Conservation (phyloP, 2,329 filamentous ascomycete genomes). For the Drechmeria coniospora region DNA sequence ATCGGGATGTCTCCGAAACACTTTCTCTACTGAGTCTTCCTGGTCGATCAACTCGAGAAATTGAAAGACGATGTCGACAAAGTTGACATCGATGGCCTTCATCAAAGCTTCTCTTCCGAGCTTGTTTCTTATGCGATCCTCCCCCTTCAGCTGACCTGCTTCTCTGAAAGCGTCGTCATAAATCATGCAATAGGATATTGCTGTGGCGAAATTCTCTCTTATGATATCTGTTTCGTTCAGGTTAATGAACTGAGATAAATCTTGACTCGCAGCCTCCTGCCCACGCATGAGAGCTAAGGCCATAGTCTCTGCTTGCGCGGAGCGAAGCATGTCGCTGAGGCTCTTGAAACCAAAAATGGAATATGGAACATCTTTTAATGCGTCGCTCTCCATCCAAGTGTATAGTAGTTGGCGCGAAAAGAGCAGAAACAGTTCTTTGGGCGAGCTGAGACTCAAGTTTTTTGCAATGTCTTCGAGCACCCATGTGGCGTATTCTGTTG, state of each 20-base stretch:
- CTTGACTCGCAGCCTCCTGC: slow-evolving; percentile 45
- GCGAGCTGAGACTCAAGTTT: slow-evolving; percentile 46
- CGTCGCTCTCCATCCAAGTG: slow-evolving; percentile 65
- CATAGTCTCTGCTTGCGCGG: slow-evolving; percentile 61
- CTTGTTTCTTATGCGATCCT: slow-evolving; percentile 50
- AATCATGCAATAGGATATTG: slow-evolving; percentile 70
- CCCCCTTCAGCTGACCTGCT: slow-evolving; percentile 35
- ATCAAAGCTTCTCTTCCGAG: slow-evolving; percentile 53
- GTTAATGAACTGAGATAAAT: slow-evolving; percentile 43
- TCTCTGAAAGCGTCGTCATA: slow-evolving; percentile 24
- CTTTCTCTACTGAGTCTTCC: slow-evolving; percentile 56
- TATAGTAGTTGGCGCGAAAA: slow-evolving; percentile 84
- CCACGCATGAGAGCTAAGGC: slow-evolving; percentile 73
- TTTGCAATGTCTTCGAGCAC: slow-evolving; percentile 54
- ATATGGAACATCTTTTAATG: slow-evolving; percentile 61
- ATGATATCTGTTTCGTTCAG: slow-evolving; percentile 42
- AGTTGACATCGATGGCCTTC: slow-evolving; percentile 48
- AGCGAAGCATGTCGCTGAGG: slow-evolving; percentile 51
- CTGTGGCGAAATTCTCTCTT: slow-evolving; percentile 55
- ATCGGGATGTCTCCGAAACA: slow-evolving; percentile 42
- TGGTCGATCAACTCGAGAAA: slow-evolving; percentile 68
- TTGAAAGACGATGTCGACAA: slow-evolving; percentile 60
- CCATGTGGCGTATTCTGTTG: slow-evolving; percentile 53
- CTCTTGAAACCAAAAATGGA: slow-evolving; percentile 66
- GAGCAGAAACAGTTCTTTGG: slow-evolving; percentile 60